Conservation (phyloP, 768 basidiomycete genomes). For the Sutorius australiensis region DNA sequence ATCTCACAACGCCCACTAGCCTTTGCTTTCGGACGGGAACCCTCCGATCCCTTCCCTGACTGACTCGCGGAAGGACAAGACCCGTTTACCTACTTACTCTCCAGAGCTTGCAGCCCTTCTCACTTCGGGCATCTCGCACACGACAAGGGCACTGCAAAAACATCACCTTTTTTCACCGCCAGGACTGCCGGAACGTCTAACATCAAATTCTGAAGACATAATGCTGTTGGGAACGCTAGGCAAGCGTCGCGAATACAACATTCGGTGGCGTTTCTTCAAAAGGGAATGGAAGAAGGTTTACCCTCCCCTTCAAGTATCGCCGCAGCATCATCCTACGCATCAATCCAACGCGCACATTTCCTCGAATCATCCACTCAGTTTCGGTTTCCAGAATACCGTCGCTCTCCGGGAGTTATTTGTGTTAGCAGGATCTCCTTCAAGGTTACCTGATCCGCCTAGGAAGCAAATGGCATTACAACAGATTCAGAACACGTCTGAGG, state of each 20-base stretch:
- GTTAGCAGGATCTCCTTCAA: slow-evolving; percentile 37
- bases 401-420: slow-evolving; percentile 45
- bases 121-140: slow-evolving; percentile 45
- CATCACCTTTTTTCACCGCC: slow-evolving; percentile 48
- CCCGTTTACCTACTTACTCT: slow-evolving; percentile 64
- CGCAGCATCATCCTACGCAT: slow-evolving; percentile 15
- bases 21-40: slow-evolving; percentile 48
- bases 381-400: slow-evolving; percentile 42
- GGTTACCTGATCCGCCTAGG: slow-evolving; percentile 30
- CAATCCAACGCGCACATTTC: slow-evolving; percentile 9
- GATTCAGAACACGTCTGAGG: neutral
- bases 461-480: slow-evolving; percentile 12
- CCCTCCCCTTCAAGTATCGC: slow-evolving; percentile 56
- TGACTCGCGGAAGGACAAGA: slow-evolving; percentile 48
- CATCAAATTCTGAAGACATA: slow-evolving; percentile 57
- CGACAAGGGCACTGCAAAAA: slow-evolving; percentile 41
- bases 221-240: slow-evolving; percentile 60
- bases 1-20: slow-evolving; percentile 37
- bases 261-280: slow-evolving; percentile 62
- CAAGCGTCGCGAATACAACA: slow-evolving; percentile 71
- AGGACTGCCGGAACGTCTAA: slow-evolving; percentile 52
- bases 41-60: slow-evolving; percentile 42
- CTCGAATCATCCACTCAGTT: slow-evolving; percentile 27
- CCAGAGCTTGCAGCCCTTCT: slow-evolving; percentile 60
- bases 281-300: slow-evolving; percentile 50